Percentiles rank a stretch among this genome's conserved stretches.
Conservation (phyloP, 163 green algal genomes). For the Trebouxiophyceae sp. region DNA sequence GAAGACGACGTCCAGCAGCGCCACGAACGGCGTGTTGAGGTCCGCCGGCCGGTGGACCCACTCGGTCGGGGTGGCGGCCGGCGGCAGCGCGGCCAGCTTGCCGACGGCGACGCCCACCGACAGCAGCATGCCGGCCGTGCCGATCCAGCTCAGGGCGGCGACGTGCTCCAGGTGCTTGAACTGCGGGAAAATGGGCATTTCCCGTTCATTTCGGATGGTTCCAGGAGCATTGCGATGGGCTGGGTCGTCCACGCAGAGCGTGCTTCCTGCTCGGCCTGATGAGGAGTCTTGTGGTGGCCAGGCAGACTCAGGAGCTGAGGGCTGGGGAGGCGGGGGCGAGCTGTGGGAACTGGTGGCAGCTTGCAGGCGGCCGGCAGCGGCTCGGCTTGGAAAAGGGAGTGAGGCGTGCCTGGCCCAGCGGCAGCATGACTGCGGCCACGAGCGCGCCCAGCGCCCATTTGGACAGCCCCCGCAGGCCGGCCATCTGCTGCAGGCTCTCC, state of each 20-base stretch:
- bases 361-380: not conserved
- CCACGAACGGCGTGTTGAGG: slow-evolving; percentile 8
- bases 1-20: slow-evolving; percentile 28
- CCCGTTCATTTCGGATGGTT: too few species aligned
- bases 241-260: too few species aligned
- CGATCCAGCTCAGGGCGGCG: slow-evolving; percentile 9
- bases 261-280: too few species aligned
- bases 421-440: slow-evolving; percentile 24
- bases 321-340: too few species aligned
- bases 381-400: not conserved
- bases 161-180: not conserved
- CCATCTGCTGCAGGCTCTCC: slow-evolving; percentile 25
- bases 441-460: slow-evolving; percentile 7
- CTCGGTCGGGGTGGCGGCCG: not conserved
- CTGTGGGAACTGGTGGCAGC: not conserved
- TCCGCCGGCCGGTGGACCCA: not conserved
- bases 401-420: slow-evolving; percentile 14
- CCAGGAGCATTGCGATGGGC: too few species aligned
- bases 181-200: not conserved
- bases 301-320: not conserved
- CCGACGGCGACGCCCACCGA: slow-evolving; percentile 4
- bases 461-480: slow-evolving; percentile 11
- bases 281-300: too few species aligned
- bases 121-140: slow-evolving; percentile 24
- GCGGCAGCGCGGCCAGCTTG: slow-evolving; percentile 8